phyloP scores from a whole-genome alignment of 2,329 filamentous ascomycete species.

The Chrysosporium keratinophilum region DNA sequence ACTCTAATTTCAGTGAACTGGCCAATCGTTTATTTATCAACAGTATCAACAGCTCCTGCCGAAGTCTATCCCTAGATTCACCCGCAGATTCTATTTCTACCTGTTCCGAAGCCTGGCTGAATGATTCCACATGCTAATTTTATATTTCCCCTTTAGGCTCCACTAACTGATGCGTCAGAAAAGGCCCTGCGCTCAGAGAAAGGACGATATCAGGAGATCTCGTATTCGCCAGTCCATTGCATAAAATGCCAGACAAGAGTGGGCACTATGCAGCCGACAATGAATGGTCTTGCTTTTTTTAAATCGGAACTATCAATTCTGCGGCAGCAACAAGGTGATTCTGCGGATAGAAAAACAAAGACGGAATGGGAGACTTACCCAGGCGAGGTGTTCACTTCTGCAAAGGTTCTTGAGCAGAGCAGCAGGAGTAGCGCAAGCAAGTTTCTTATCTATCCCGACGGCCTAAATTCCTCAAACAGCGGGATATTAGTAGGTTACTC shows the following conservation, averaged over 20 bases:
- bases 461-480: constrained; percentile 13
- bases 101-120: too few species aligned
- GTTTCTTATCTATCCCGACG: constrained; percentile 41
- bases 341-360: constrained; percentile 19
- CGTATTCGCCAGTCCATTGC: constrained; percentile 21
- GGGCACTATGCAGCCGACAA: constrained; percentile 31
- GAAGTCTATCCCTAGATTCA: too few species aligned
- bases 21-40: too few species aligned
- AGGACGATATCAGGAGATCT: not conserved
- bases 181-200: not conserved
- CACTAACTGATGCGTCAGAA: not conserved
- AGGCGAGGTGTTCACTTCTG: constrained; percentile 38
- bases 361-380: constrained; percentile 26
- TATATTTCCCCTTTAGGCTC: not conserved
- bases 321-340: constrained; percentile 1
- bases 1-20: too few species aligned
- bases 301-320: constrained; percentile 39
- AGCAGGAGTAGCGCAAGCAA: constrained; percentile 47
- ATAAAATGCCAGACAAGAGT: constrained; percentile 24
- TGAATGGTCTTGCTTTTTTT: constrained; percentile 33
- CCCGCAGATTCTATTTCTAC: too few species aligned
- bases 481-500: constrained; percentile 30
- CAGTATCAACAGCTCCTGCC: too few species aligned
- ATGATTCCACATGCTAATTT: not conserved
- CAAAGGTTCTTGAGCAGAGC: constrained; percentile 46